phyloP scores from a whole-genome alignment of 305 asterid species.

The Fraxinus xanthoxyloides region DNA sequence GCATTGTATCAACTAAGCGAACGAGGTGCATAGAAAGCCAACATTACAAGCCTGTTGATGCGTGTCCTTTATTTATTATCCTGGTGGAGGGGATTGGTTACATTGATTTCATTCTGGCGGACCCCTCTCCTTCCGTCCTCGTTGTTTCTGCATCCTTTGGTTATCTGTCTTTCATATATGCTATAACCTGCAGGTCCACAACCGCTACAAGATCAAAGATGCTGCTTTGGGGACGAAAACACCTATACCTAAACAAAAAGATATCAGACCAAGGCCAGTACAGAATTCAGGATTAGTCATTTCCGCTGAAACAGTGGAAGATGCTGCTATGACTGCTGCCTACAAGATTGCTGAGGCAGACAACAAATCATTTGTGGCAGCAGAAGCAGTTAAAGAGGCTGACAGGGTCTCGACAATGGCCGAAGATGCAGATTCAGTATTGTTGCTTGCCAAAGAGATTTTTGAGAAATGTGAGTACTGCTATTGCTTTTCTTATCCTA shows the following conservation, averaged over 20 bases:
- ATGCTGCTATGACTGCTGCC: slow-evolving; percentile 47
- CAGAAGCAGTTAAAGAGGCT: slow-evolving; percentile 59
- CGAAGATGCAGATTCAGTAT: slow-evolving; percentile 53
- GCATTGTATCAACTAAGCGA: background rate
- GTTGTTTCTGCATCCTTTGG: background rate
- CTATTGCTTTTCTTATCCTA: background rate
- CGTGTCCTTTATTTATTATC: background rate
- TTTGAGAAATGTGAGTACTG: slow-evolving; percentile 39
- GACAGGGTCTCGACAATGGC: slow-evolving; percentile 53
- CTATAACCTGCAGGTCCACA: slow-evolving; percentile 32
- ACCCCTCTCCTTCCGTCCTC: background rate
- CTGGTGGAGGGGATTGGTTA: background rate
- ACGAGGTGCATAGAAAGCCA: background rate
- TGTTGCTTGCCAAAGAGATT: slow-evolving; percentile 38
- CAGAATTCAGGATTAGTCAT: slow-evolving; percentile 24
- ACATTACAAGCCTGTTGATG: background rate
- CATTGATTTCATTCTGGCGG: background rate
- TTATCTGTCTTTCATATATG: background rate
- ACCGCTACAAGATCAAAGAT: slow-evolving; percentile 34
- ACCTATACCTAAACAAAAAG: slow-evolving; percentile 34
- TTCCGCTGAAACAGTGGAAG: slow-evolving; percentile 37
- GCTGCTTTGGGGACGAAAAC: slow-evolving; percentile 26
- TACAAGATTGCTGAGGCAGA: slow-evolving; percentile 57
- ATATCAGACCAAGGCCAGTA: slow-evolving; percentile 29
- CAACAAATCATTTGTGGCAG: slow-evolving; percentile 45